Evolutionary conservation across 1,284 basidiomycete species (phyloP).

Genomic region (Sparassis latifolia): DNA sequence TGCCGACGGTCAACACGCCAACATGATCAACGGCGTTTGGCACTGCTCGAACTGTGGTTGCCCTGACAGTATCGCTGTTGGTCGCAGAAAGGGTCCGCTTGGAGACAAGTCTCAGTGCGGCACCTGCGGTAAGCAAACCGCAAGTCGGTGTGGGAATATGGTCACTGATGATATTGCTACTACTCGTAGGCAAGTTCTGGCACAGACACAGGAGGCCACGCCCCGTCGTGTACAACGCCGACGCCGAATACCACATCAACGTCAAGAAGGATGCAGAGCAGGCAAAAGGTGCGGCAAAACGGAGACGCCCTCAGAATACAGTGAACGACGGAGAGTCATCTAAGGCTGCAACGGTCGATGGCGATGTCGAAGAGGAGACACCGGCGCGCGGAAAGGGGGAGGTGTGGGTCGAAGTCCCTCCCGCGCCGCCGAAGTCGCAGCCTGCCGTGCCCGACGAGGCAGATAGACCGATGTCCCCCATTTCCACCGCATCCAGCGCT

Average conservation of each 20-base stretch:
- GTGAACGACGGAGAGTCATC: conserved; percentile 28
- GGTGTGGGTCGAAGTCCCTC: conserved; percentile 27
- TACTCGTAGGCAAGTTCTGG: conserved; percentile 70
- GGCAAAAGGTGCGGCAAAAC: conserved; percentile 41
- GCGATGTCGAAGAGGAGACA: conserved; percentile 51
- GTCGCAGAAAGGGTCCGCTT: conserved; percentile 80
- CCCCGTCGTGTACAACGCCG: conserved; percentile 70
- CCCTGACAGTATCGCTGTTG: conserved; percentile 79
- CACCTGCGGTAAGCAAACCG: conserved; percentile 67
- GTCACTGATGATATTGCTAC: conserved; percentile 4
- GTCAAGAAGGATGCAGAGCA: conserved; percentile 50
- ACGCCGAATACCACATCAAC: conserved; percentile 61
- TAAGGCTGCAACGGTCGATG: conserved; percentile 39
- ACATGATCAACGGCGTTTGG: conserved; percentile 81
- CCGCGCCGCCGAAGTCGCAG: conserved; percentile 8
- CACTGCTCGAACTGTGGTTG: conserved; percentile 91
- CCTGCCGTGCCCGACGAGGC: conserved; percentile 29
- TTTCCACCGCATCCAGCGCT: conserved; percentile 60
- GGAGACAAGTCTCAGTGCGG: conserved; percentile 91
- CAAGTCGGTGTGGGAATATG: conserved; percentile 3
- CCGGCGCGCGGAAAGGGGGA: conserved; percentile 41
- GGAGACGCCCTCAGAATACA: conserved; percentile 35
- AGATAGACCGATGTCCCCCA: conserved; percentile 55
- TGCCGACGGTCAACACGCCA: conserved; percentile 74
- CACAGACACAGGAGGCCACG: conserved; percentile 76